phyloP scores from a whole-genome alignment of 2,329 filamentous ascomycete species.

The Trichocomaceae sp. region DNA sequence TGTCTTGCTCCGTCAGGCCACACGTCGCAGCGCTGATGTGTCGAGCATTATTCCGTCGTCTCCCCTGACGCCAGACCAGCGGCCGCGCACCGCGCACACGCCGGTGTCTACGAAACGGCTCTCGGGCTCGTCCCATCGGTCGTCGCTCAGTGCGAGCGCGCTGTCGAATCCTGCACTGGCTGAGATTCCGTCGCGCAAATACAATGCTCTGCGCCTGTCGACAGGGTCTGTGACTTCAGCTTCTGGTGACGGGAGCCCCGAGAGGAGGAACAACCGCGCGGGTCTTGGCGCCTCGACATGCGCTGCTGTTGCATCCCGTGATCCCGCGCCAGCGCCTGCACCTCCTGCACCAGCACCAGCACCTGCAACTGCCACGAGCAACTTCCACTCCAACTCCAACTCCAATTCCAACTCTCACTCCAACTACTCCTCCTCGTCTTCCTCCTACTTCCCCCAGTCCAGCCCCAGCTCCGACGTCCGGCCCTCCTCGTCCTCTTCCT shows the following conservation, averaged over 20 bases:
- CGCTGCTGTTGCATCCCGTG: too few relatives aligned
- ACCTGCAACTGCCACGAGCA: constrained; percentile 11
- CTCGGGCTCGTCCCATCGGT: constrained; percentile 10
- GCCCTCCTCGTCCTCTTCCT: constrained; percentile 34
- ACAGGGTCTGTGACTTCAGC: background rate
- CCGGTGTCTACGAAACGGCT: constrained; percentile 4
- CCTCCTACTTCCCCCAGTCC: constrained; percentile 29
- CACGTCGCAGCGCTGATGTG: constrained; percentile 14
- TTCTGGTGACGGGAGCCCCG: constrained; percentile 4
- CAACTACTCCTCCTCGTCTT: background rate
- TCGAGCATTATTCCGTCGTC: constrained; percentile 5
- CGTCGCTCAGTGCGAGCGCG: constrained; percentile 18
- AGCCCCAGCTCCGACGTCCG: constrained; percentile 33
- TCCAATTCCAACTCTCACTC: constrained; percentile 1
- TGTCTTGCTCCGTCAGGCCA: constrained; percentile 13
- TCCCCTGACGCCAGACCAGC: constrained; percentile 8
- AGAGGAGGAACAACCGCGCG: background rate
- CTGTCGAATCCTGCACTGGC: constrained; percentile 24
- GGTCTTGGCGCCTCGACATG: constrained; percentile 2
- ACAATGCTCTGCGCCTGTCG: constrained; percentile 16
- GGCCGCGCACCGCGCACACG: constrained; percentile 14
- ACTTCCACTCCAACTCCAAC: constrained; percentile 14
- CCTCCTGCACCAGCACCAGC: constrained; percentile 10
- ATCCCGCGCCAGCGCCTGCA: constrained; percentile 17
- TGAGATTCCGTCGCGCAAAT: constrained; percentile 21